These are phyloP conservation scores for Globisporangium megalacanthum DNA, from an alignment of 352 stramenopile genomes.

Conservation along the genomic window DNA sequence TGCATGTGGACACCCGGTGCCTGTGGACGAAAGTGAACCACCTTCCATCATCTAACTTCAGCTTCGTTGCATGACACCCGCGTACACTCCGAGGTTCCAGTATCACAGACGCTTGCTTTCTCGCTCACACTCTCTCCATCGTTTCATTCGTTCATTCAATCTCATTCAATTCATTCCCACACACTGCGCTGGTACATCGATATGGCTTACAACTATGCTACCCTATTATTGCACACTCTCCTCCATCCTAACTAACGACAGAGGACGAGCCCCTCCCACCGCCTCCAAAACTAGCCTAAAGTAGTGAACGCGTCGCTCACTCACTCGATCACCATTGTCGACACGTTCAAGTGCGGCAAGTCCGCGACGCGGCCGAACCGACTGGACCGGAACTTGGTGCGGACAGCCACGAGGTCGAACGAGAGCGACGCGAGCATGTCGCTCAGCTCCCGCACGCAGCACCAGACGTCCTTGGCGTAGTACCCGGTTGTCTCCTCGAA, in stretches of 20 bases:
- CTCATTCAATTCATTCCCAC: not conserved
- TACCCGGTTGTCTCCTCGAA: constrained; percentile 47
- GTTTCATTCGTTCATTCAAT: constrained; percentile 1
- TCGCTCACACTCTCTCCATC: not conserved
- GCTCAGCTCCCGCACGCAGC: constrained; percentile 31
- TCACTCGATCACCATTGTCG: constrained; percentile 14
- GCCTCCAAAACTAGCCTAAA: not conserved
- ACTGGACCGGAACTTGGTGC: constrained; percentile 34
- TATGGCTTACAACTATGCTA: constrained; percentile 11
- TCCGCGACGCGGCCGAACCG: constrained; percentile 15
- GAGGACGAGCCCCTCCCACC: not conserved
- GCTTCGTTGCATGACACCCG: no score
- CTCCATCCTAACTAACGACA: not conserved
- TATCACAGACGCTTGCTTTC: not conserved
- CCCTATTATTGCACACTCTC: constrained; percentile 3
- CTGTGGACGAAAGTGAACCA: no score
- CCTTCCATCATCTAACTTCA: no score
- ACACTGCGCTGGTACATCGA: constrained; percentile 6
- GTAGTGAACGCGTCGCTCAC: not conserved
- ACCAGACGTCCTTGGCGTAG: constrained; percentile 28
- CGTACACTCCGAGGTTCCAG: no score
- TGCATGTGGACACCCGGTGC: not conserved
- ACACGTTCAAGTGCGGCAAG: constrained; percentile 14
- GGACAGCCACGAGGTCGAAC: constrained; percentile 34
- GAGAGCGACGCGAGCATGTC: constrained; percentile 30